A percentile compares a stretch with the other conserved stretches of the same genome.
Conservation (phyloP, 1,139 yeast species). For the Debaryomycetaceae sp. region DNA sequence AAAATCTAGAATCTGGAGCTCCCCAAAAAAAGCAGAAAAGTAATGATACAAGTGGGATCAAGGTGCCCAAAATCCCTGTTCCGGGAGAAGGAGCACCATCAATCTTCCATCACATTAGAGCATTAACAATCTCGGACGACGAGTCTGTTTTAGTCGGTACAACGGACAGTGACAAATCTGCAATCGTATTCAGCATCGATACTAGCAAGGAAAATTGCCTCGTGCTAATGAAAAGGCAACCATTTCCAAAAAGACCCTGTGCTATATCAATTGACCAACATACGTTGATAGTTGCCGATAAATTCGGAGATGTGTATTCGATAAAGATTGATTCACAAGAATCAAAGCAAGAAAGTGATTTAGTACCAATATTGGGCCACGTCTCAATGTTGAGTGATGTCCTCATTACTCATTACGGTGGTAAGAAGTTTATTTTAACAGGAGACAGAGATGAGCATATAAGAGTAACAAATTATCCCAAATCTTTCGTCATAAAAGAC, state of each 20-base stretch:
- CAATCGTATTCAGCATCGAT: slow-evolving; percentile 55
- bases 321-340: slow-evolving; percentile 38
- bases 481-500: slow-evolving; percentile 70
- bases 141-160: slow-evolving; percentile 61
- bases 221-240: slow-evolving; percentile 62
- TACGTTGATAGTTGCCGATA: slow-evolving; percentile 78
- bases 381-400: slow-evolving; percentile 92
- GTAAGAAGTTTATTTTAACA: slow-evolving; percentile 60
- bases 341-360: slow-evolving; percentile 34
- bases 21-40: slow-evolving; percentile 28
- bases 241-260: slow-evolving; percentile 87
- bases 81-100: slow-evolving; percentile 71
- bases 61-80: slow-evolving; percentile 53
- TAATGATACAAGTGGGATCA: slow-evolving; percentile 24
- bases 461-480: slow-evolving; percentile 79
- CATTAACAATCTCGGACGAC: slow-evolving; percentile 47
- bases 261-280: slow-evolving; percentile 57
- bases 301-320: slow-evolving; percentile 90
- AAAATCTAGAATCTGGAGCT: slow-evolving; percentile 16
- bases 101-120: slow-evolving; percentile 62
- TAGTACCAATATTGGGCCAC: slow-evolving; percentile 82
- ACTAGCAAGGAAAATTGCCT: slow-evolving; percentile 34
- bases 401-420: slow-evolving; percentile 39
- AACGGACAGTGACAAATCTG: slow-evolving; percentile 82
- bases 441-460: slow-evolving; percentile 97